Evolutionary conservation across 2,329 filamentous ascomycete species (phyloP).

Genomic region (Diplocarpon rosae): DNA sequence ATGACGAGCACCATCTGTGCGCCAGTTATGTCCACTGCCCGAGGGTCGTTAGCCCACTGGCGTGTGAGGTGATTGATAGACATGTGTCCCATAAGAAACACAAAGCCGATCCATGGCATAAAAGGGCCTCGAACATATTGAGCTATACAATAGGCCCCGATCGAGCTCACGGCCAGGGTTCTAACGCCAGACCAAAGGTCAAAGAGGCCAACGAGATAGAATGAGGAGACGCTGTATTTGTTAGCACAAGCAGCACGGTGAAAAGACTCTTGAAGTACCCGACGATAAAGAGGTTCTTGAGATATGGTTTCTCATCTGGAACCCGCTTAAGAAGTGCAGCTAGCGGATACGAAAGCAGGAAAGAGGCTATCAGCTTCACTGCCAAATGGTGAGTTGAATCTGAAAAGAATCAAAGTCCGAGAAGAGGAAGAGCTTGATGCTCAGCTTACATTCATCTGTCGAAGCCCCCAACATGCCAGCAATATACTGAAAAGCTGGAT

Average conservation of each 20-base stretch:
- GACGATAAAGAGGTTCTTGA: conserved; percentile 84
- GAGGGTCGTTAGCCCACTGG: conserved; percentile 56
- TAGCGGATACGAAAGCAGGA: conserved; percentile 85
- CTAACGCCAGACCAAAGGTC: conserved; percentile 78
- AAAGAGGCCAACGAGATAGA: conserved; percentile 90
- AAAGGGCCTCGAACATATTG: conserved; percentile 74
- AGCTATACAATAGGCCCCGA: conserved; percentile 72
- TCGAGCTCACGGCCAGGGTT: conserved; percentile 70
- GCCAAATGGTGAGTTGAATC: conserved; percentile 1
- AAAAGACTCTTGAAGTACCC: conserved; percentile 36
- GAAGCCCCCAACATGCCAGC: conserved; percentile 48
- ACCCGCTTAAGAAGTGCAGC: conserved; percentile 81
- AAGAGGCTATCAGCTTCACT: conserved; percentile 92
- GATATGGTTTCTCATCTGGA: conserved; percentile 70
- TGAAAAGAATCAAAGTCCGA: conserved; percentile 5
- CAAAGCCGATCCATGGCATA: conserved; percentile 96
- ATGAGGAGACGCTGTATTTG: conserved; percentile 55
- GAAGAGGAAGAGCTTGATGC: neutral
- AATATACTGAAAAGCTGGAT: conserved; percentile 49
- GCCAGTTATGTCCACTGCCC: conserved; percentile 74
- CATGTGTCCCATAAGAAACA: conserved; percentile 93
- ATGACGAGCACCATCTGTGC: conserved; percentile 98
- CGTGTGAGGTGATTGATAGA: conserved; percentile 79
- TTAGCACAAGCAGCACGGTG: conserved; percentile 4
- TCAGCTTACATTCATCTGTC: conserved; percentile 47